phyloP scores from a whole-genome alignment of 306 rosid species.

The Casuarina glauca region DNA sequence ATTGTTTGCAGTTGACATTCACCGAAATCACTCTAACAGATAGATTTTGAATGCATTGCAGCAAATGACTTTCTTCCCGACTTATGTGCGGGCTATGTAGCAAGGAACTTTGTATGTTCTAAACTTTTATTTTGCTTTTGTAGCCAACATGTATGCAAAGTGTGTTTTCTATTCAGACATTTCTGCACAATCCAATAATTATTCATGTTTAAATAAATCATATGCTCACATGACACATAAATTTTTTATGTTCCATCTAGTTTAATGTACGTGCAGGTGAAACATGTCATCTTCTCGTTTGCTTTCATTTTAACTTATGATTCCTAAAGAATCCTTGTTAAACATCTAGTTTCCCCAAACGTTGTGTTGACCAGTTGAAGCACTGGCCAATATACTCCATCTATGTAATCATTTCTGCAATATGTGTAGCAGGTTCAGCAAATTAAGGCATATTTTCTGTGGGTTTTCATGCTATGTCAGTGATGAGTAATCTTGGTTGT shows the following conservation, averaged over 20 bases:
- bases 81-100: slow-evolving; percentile 62
- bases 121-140: slow-evolving; percentile 25
- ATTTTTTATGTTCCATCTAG: background rate
- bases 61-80: slow-evolving; percentile 51
- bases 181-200: slow-evolving; percentile 6
- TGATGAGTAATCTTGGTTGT: background rate
- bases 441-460: background rate
- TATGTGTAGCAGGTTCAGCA: background rate
- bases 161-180: slow-evolving; percentile 7
- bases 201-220: slow-evolving; percentile 2
- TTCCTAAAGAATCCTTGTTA: background rate
- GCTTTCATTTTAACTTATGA: background rate
- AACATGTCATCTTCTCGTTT: background rate
- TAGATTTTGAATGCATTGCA: slow-evolving; percentile 41
- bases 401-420: background rate
- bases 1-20: slow-evolving; percentile 8
- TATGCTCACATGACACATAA: background rate
- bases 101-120: slow-evolving; percentile 77
- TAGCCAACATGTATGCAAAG: slow-evolving; percentile 16
- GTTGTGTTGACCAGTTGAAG: background rate
- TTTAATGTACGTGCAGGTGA: background rate
- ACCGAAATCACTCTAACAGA: slow-evolving; percentile 31
- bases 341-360: slow-evolving; percentile 16
- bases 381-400: background rate
- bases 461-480: background rate